Evolutionary conservation across 345 rosid genomes (phyloP).

Genomic region (Viola odorata): DNA sequence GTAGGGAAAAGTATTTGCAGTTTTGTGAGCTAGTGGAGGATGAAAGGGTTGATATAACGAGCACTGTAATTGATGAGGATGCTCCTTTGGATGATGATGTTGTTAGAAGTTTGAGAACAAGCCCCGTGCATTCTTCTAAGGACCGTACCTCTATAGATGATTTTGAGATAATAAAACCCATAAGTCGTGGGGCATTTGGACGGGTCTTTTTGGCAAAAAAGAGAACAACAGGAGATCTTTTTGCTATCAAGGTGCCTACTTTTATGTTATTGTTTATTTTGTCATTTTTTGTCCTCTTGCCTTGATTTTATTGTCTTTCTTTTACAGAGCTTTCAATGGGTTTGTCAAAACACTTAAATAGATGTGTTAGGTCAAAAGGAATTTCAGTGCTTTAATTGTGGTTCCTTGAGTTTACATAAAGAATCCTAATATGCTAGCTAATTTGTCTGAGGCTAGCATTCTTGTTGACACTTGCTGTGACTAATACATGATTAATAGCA

Average conservation of each 20-base stretch:
- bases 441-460: not conserved
- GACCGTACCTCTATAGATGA: slow-evolving; percentile 98
- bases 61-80: slow-evolving; percentile 92
- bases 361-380: not conserved
- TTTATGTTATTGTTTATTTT: slow-evolving; percentile 12
- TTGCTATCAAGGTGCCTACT: slow-evolving; percentile 78
- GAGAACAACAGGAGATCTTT: slow-evolving; percentile 97
- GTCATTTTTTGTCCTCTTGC: slow-evolving; percentile 8
- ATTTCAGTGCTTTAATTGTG: not conserved
- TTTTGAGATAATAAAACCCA: slow-evolving; percentile 98
- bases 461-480: not conserved
- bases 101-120: slow-evolving; percentile 88
- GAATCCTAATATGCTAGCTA: not conserved
- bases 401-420: not conserved
- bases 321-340: not conserved
- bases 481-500: not conserved
- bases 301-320: not conserved
- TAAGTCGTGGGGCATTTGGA: slow-evolving; percentile 99
- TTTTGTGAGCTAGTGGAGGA: slow-evolving; percentile 86
- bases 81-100: slow-evolving; percentile 96
- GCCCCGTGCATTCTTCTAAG: slow-evolving; percentile 77
- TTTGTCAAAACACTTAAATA: not conserved
- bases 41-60: slow-evolving; percentile 79
- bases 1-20: slow-evolving; percentile 96
- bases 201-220: slow-evolving; percentile 96